Percentiles rank a stretch among this genome's conserved stretches.
These are phyloP conservation scores for Ricinus communis DNA, from an alignment of 345 rosid species.

Conservation along the genomic window DNA sequence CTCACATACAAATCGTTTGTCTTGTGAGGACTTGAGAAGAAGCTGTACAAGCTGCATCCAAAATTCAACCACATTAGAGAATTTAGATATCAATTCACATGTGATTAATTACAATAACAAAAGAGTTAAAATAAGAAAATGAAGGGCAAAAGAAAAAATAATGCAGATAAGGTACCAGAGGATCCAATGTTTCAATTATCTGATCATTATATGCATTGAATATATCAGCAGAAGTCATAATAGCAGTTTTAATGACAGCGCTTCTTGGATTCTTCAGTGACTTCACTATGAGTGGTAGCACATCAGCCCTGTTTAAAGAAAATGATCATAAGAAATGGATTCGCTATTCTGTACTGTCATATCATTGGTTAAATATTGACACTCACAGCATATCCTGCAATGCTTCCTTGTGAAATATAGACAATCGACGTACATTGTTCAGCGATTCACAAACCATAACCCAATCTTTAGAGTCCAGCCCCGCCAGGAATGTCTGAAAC, in stretches of 20 bases:
- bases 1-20: slow-evolving; percentile 92
- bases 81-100: neutral
- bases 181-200: slow-evolving; percentile 70
- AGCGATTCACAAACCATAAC: slow-evolving; percentile 74
- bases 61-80: slow-evolving; percentile 16
- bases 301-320: slow-evolving; percentile 54
- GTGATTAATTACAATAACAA: neutral
- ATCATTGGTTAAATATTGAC: slow-evolving; percentile 26
- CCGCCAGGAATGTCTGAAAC: slow-evolving; percentile 47
- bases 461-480: slow-evolving; percentile 92
- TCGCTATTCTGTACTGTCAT: neutral
- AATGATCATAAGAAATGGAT: neutral
- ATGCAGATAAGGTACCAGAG: slow-evolving; percentile 50
- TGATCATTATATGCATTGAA: slow-evolving; percentile 66
- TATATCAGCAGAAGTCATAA: slow-evolving; percentile 86
- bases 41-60: slow-evolving; percentile 79
- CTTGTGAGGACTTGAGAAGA: slow-evolving; percentile 93
- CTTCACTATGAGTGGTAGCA: slow-evolving; percentile 74
- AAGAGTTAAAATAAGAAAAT: neutral
- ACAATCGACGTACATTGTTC: slow-evolving; percentile 72
- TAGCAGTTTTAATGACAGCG: slow-evolving; percentile 92
- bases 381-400: slow-evolving; percentile 73
- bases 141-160: neutral
- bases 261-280: slow-evolving; percentile 96
- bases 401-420: slow-evolving; percentile 72